Evolutionary conservation across 1,284 basidiomycete species (phyloP), one percentile per base, ranked within the genome.

Genomic region (Malassezia globosa): DNA sequence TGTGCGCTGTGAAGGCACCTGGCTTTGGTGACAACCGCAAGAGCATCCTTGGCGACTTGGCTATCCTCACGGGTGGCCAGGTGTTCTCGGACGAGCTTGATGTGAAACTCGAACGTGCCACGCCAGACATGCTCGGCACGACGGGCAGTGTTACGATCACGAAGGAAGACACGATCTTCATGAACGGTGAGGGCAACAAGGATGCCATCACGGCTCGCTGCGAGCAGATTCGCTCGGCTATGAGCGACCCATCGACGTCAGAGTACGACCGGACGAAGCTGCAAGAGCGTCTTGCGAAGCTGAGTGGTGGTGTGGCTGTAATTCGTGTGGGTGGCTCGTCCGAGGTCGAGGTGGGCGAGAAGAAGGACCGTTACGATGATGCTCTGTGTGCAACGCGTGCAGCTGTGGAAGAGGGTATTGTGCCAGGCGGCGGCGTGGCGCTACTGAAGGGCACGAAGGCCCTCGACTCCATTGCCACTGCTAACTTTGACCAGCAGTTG

Each of bases 1-100:
- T 95, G 56, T 82, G 78, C 54, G 89, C 88, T 44, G 82, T 95
- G 76, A 95, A 96, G 78, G 90, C 92, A 13, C 92, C 92, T 55
- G 89, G 92, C 52, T 96, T 97, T 73, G 92, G 92, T 72, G 92
- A 96, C 77, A 96, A 96, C 82, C 83, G 92, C 75, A 97, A 95
- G 78, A 85, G 82, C 56, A 88, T 95, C 76, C 84, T 96, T 44
- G 92, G 92, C 53, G 92, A 96, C 72, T 79, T 96, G 54, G 89
- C 86, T 55, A 94, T 96, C 76, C 82, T 97, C 62, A 95, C 90
- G 11, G 92, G 92, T 51, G 88, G 89, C 59, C 89, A 87, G 54
- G 90, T 96, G 75, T 95, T 96, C 79, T 88, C 87, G 37, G 90
- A 96, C 72, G 92, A 97, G 73, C 81, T 97, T 60, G 92, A 95